A percentile compares a stretch with the other conserved stretches of the same genome.
Evolutionary conservation across 257 asterid genomes (phyloP).

Genomic region (Scutellaria galericulata): DNA sequence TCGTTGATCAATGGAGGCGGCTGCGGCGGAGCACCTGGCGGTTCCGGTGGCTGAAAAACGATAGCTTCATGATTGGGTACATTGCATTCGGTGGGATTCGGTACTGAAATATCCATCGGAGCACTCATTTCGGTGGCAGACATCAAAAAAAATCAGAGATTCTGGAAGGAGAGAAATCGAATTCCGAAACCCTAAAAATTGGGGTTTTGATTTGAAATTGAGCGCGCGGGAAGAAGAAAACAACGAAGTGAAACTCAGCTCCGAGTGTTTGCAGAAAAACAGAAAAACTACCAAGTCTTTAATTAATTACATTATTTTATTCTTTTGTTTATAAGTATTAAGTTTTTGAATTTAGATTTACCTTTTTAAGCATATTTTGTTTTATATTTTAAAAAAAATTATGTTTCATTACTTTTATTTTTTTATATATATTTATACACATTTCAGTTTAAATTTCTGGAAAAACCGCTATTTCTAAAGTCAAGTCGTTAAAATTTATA

Average conservation of each 20-base stretch:
- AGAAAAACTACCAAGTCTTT: too few species aligned
- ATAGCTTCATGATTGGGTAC: constrained; percentile 47
- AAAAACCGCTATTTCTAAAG: too few species aligned
- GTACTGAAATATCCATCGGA: constrained; percentile 82
- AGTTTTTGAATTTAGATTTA: too few species aligned
- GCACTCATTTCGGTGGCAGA: constrained; percentile 59
- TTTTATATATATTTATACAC: too few species aligned
- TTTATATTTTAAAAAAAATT: too few species aligned
- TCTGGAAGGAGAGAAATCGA: constrained; percentile 33
- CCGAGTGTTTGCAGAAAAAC: not conserved
- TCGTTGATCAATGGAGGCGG: constrained; percentile 44
- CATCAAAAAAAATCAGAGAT: constrained; percentile 33
- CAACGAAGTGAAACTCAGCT: constrained; percentile 2
- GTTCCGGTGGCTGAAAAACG: constrained; percentile 52
- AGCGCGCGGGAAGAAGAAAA: constrained; percentile 51
- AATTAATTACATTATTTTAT: too few species aligned
- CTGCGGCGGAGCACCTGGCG: constrained; percentile 34
- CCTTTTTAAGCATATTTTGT: too few species aligned
- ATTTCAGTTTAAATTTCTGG: too few species aligned
- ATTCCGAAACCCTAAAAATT: constrained; percentile 45
- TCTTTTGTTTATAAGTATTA: too few species aligned
- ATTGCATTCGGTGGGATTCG: constrained; percentile 45
- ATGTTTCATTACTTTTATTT: too few species aligned
- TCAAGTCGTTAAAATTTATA: too few species aligned
- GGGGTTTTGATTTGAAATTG: constrained; percentile 42